These are phyloP conservation scores for Talaromyces sp. DNA, from an alignment of 2,329 filamentous ascomycete genomes.

Conservation along the genomic window DNA sequence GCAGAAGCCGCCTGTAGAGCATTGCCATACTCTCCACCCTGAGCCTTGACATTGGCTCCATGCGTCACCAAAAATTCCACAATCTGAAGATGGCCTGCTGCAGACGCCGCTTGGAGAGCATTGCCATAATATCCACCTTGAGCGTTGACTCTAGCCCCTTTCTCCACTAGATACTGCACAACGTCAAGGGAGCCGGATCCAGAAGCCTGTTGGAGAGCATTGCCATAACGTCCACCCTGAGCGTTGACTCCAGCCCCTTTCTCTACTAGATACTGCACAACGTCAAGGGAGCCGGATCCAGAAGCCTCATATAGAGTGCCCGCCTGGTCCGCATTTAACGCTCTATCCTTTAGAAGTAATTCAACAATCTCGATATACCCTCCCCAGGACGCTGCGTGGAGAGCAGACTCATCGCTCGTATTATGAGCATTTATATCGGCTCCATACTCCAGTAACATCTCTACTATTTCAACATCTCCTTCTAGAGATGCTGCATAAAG, in stretches of 20 bases:
- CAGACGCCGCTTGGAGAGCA: background rate
- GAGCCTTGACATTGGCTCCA: constrained; percentile 25
- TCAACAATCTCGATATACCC: too few species aligned
- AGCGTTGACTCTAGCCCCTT: background rate
- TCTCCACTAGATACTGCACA: background rate
- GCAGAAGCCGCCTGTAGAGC: constrained; percentile 28
- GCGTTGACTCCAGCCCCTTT: background rate
- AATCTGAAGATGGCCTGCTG: background rate
- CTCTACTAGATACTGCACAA: too few species aligned
- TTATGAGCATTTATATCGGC: too few species aligned
- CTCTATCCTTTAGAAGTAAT: too few species aligned
- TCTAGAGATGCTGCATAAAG: too few species aligned
- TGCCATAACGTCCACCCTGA: background rate
- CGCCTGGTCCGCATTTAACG: too few species aligned
- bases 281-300: too few species aligned
- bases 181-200: background rate
- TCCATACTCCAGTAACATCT: too few species aligned
- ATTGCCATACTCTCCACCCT: constrained; percentile 23
- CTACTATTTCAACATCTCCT: too few species aligned
- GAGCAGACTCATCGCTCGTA: too few species aligned
- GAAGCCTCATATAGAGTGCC: too few species aligned
- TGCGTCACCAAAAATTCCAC: constrained; percentile 19
- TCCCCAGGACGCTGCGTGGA: too few species aligned
- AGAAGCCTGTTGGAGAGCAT: background rate
- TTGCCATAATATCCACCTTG: background rate